Evolutionary conservation across 352 stramenopile genomes (phyloP), one percentile per base, ranked within the genome.

Genomic region (Thraustochytrium sp.): DNA sequence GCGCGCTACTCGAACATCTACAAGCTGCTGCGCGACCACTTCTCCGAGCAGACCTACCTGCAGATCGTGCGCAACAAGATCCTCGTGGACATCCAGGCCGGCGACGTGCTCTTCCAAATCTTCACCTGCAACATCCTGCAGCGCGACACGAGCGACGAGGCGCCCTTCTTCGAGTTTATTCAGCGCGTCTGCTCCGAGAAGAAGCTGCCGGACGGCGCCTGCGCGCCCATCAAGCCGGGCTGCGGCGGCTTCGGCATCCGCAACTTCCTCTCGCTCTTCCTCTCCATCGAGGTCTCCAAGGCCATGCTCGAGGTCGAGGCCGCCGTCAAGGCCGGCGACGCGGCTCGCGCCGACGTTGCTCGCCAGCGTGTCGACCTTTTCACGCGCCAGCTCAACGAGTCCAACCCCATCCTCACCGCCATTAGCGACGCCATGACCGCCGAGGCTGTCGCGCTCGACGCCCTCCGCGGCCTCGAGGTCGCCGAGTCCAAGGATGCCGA

Each of bases 101-200:
- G 90, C 59, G 90, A 93, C 72, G 76, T 92, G 5, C 83, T 94
- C 11, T 92, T 92, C 63, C 90, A 94, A 80, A 94, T 93, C 59
- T 94, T 94, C 68, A 94, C 89, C 0, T 88, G 56, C 38, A 92
- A 92, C 55, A 89, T 94, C 37, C 84, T 94, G 0, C 89, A 92
- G 80, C 49, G 86, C 54, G 84, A 89, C 8, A 51, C 74, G 38
- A 85, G 84, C 56, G 88, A 93, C 26, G 90, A 93, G 74, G 88
- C 89, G n/a, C 90, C 90, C 13, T 94, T 94, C 75, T 87, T 93
- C 54, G 90, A 94, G 84, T 93, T 92, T 61, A 94, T 94, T 40
- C 89, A 94, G 68, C 82, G 90, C 49, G 89, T 92, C 0, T 94
- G 90, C 83, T 88, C 85, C 26, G 73, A 89, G 49, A 89, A 87